Conservation (phyloP, 139 green algal species). For the Chlamydomonas sp. region DNA sequence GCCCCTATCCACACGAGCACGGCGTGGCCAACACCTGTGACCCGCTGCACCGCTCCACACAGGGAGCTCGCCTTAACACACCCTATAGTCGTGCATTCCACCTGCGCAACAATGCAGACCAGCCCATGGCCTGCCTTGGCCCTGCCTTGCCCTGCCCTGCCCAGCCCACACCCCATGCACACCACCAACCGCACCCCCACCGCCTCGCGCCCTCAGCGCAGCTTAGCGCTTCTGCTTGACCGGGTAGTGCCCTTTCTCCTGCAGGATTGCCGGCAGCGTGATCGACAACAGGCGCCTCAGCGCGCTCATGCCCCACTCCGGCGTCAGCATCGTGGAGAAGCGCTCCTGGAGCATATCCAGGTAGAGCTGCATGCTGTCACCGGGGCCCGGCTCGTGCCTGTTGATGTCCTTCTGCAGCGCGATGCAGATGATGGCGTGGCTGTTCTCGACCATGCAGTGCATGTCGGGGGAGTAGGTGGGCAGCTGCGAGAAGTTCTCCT, state of each 20-base stretch:
- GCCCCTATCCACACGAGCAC: no score
- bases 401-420: background rate
- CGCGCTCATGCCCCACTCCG: background rate
- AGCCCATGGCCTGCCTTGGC: no score
- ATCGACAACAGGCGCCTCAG: background rate
- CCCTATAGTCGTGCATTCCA: no score
- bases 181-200: no score
- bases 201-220: no score
- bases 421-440: background rate
- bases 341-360: background rate
- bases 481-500: background rate
- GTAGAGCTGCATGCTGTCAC: background rate
- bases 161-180: no score
- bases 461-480: background rate
- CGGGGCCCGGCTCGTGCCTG: background rate
- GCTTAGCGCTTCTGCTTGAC: background rate
- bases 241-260: background rate
- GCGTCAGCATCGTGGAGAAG: background rate
- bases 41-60: no score
- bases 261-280: background rate
- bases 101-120: no score
- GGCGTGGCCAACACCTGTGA: no score
- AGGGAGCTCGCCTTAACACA: no score
- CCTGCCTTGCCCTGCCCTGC: no score
- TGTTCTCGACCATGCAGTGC: background rate